These are phyloP conservation scores for Esteya vermicola DNA, from an alignment of 2,329 filamentous ascomycete species.

Conservation along the genomic window DNA sequence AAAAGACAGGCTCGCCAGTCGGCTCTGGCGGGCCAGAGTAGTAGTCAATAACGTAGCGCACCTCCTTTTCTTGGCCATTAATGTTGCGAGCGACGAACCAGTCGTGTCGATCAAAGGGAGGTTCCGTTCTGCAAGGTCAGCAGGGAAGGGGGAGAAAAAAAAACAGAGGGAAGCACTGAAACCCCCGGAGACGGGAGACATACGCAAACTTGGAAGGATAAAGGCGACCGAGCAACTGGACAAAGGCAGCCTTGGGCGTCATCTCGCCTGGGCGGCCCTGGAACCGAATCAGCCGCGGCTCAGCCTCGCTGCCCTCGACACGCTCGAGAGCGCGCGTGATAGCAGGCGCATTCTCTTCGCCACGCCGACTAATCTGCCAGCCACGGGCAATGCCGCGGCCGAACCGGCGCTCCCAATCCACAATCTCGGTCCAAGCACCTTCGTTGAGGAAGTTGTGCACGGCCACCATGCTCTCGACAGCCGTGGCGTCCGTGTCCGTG, in stretches of 20 bases:
- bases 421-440: conserved; percentile 90
- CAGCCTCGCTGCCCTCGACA: conserved; percentile 26
- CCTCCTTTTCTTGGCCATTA: conserved; percentile 55
- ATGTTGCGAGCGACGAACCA: conserved; percentile 76
- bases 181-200: too few species aligned
- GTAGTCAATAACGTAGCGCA: conserved; percentile 95
- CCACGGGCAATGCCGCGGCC: conserved; percentile 55
- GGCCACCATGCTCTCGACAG: conserved; percentile 91
- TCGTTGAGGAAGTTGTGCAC: conserved; percentile 98
- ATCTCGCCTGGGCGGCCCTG: conserved; percentile 78
- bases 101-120: conserved; percentile 92
- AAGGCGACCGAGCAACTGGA: conserved; percentile 64
- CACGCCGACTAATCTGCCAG: conserved; percentile 59
- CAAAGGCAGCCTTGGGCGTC: conserved; percentile 80
- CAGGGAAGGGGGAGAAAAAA: not conserved
- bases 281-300: conserved; percentile 68
- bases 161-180: not conserved
- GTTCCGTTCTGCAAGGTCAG: conserved; percentile 43
- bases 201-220: conserved; percentile 71
- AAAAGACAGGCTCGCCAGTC: conserved; percentile 87
- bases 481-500: conserved; percentile 82
- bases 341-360: conserved; percentile 45
- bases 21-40: conserved; percentile 74
- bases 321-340: conserved; percentile 23
- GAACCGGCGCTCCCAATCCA: conserved; percentile 86